A percentile compares a stretch with the other conserved stretches of the same genome.
phyloP scores from a whole-genome alignment of 2,329 filamentous ascomycete genomes.

The Bipolaris sorokiniana region DNA sequence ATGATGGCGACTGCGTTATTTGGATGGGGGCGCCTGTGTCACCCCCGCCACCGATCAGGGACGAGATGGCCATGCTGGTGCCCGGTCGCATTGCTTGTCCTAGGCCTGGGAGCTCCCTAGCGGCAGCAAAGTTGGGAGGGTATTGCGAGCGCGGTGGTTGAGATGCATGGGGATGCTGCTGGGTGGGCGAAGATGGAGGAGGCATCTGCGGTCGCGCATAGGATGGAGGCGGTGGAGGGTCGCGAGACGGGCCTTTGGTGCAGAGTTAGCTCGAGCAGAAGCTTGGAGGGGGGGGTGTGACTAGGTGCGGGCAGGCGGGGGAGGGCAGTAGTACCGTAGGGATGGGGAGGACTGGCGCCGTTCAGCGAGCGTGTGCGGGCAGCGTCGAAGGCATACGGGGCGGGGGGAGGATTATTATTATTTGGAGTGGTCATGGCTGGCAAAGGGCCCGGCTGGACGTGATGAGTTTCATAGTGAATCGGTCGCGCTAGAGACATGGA shows the following conservation, averaged over 20 bases:
- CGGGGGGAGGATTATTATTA: constrained; percentile 38
- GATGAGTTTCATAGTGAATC: constrained; percentile 35
- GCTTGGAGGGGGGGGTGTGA: background rate
- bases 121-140: constrained; percentile 49
- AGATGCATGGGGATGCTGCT: constrained; percentile 48
- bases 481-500: constrained; percentile 36
- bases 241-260: constrained; percentile 43
- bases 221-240: constrained; percentile 50
- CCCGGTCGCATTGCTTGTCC: constrained; percentile 61
- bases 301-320: constrained; percentile 16
- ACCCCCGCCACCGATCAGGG: constrained; percentile 67
- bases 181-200: constrained; percentile 56
- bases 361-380: constrained; percentile 54
- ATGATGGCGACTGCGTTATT: constrained; percentile 56
- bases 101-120: constrained; percentile 62
- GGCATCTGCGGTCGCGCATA: constrained; percentile 56
- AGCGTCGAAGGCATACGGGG: constrained; percentile 52
- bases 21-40: constrained; percentile 50
- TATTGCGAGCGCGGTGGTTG: constrained; percentile 54
- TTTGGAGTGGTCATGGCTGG: constrained; percentile 44
- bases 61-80: constrained; percentile 76
- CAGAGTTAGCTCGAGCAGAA: constrained; percentile 31
- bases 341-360: constrained; percentile 42
- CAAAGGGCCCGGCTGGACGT: constrained; percentile 39
- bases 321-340: constrained; percentile 36